These are phyloP conservation scores for Mikania micrantha DNA, from an alignment of 129 eudicot species.

Conservation along the genomic window DNA sequence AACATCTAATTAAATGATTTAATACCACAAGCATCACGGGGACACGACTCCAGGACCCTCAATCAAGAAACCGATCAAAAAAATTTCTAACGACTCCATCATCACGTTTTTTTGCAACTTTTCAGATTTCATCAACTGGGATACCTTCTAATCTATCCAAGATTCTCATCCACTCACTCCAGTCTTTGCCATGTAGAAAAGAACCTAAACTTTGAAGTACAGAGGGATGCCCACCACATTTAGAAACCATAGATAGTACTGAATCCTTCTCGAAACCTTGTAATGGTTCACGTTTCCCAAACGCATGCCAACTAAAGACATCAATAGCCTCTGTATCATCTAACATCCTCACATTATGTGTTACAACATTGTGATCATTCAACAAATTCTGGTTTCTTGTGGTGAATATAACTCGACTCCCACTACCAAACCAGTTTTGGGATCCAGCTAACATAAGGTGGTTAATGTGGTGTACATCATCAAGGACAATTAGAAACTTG, in stretches of 20 bases:
- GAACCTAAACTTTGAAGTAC: not conserved
- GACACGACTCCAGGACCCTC: no score
- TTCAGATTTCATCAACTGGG: not conserved
- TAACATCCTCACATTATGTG: not conserved
- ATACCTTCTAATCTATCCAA: not conserved
- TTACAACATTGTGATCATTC: not conserved
- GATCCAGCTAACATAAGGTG: slow-evolving; percentile 23
- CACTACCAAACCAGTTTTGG: slow-evolving; percentile 20
- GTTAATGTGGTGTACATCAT: slow-evolving; percentile 10
- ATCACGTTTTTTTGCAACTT: no score
- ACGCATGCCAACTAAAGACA: slow-evolving; percentile 16
- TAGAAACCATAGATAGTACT: not conserved
- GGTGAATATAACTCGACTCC: slow-evolving; percentile 18
- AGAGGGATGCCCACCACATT: slow-evolving; percentile 8
- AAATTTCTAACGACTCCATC: not conserved
- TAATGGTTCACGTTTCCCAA: not conserved
- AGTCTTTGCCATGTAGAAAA: not conserved
- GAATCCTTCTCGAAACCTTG: slow-evolving; percentile 4
- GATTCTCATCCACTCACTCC: not conserved
- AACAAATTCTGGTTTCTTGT: slow-evolving; percentile 15
- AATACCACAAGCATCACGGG: no score
- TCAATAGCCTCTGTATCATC: not conserved
- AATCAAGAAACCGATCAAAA: no score
- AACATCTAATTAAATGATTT: no score
- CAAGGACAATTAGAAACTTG: slow-evolving; percentile 21